Percentiles rank a stretch among this genome's conserved stretches.
Evolutionary conservation across 2,329 filamentous ascomycete species (phyloP).

Genomic region (Fonsecaea pugnacius): DNA sequence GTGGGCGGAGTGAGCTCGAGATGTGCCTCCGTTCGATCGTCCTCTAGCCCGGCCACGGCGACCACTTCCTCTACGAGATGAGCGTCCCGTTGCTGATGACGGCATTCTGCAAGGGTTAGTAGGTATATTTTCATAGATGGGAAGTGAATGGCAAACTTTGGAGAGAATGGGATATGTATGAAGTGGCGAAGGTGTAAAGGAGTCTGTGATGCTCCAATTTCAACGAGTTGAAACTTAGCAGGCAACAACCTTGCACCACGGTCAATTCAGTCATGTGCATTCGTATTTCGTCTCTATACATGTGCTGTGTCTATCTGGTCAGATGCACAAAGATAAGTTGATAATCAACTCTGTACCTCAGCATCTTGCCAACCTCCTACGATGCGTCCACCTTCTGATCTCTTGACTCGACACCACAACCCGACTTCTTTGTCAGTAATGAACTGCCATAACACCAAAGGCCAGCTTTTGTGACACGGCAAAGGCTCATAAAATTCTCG

Average conservation of each 20-base stretch:
- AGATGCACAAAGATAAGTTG: constrained; percentile 7
- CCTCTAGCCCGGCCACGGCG: background rate
- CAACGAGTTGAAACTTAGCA: constrained; percentile 20
- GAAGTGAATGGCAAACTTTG: background rate
- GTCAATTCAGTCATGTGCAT: constrained; percentile 2
- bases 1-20: constrained; percentile 3
- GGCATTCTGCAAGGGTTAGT: background rate
- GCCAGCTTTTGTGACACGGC: constrained; percentile 87
- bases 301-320: constrained; percentile 22
- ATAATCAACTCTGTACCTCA: constrained; percentile 67
- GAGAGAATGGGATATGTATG: background rate
- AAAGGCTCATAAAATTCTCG: constrained; percentile 89
- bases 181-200: background rate
- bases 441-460: constrained; percentile 92
- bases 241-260: background rate
- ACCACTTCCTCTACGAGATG: background rate
- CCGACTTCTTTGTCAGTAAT: constrained; percentile 88
- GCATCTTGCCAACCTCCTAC: constrained; percentile 69
- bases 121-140: background rate
- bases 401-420: constrained; percentile 89
- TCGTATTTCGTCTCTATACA: constrained; percentile 6
- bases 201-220: background rate
- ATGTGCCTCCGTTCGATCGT: background rate
- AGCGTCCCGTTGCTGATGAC: background rate
- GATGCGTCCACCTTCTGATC: constrained; percentile 73